Evolutionary conservation across 768 basidiomycete genomes (phyloP).

Genomic region (Suillus tomentosus): DNA sequence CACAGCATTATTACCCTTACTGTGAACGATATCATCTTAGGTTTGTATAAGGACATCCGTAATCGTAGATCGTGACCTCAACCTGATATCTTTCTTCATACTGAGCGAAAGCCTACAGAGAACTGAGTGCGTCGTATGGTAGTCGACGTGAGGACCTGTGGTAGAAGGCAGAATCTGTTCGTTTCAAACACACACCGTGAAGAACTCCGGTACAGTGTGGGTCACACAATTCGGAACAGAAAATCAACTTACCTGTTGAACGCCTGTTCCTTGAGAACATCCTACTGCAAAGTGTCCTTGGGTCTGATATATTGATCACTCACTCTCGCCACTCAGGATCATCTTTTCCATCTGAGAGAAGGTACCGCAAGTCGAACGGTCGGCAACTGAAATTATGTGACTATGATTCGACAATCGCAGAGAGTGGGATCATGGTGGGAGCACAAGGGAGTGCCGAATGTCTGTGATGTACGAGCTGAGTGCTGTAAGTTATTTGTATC

Average conservation of each 20-base stretch:
- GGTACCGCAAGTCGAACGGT: background rate
- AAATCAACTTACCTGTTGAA: background rate
- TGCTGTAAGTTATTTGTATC: background rate
- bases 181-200: background rate
- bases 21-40: conserved; percentile 76
- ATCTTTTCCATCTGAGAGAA: background rate
- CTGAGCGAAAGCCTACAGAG: background rate
- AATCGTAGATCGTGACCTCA: background rate
- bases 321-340: too few relatives aligned
- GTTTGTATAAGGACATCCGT: conserved; percentile 56
- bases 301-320: background rate
- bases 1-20: conserved; percentile 87
- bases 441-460: background rate
- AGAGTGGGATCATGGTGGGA: background rate
- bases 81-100: background rate
- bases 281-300: background rate
- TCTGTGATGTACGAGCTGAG: background rate
- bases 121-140: background rate
- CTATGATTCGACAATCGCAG: background rate
- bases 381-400: background rate
- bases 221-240: background rate
- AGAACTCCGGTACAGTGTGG: background rate
- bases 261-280: background rate
- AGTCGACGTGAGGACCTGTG: background rate
- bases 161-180: background rate